A percentile compares a stretch with the other conserved stretches of the same genome.
Conservation (phyloP, 2,329 filamentous ascomycete genomes). For the Fusarium oxysporum region DNA sequence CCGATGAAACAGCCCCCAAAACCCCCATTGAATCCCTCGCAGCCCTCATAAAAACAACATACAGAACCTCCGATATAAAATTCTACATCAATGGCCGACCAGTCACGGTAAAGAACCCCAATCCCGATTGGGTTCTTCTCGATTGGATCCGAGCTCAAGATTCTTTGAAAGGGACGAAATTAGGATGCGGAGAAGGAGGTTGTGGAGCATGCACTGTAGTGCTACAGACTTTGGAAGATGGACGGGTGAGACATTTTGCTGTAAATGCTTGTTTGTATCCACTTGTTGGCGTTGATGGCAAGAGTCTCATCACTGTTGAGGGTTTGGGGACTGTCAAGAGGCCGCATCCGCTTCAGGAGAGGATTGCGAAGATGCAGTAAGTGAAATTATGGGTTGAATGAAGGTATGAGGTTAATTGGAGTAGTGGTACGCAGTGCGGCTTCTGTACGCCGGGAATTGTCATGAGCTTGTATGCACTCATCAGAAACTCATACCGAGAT, state of each 20-base stretch:
- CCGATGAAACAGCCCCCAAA: neutral
- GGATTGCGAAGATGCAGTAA: conserved; percentile 10
- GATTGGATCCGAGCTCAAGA: conserved; percentile 10
- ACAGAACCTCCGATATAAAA: neutral
- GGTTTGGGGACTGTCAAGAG: neutral
- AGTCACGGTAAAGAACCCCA: neutral
- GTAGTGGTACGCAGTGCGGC: neutral
- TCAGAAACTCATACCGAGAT: conserved; percentile 1
- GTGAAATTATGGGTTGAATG: accelerated
- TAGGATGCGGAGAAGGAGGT: neutral
- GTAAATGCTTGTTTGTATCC: conserved; percentile 3
- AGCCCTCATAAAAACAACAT: neutral
- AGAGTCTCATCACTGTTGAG: conserved; percentile 7
- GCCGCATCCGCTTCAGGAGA: neutral
- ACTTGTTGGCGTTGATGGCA: conserved; percentile 7
- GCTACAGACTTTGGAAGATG: neutral
- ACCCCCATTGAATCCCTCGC: neutral
- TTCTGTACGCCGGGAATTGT: conserved; percentile 3
- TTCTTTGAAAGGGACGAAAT: neutral
- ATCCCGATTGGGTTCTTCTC: neutral
- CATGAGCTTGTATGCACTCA: conserved; percentile 1
- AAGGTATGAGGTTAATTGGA: accelerated
- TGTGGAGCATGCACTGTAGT: conserved; percentile 1
- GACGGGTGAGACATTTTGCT: neutral
- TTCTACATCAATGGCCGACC: neutral